Conservation (phyloP, 163 green algal genomes). For the Prototheca cutis region DNA sequence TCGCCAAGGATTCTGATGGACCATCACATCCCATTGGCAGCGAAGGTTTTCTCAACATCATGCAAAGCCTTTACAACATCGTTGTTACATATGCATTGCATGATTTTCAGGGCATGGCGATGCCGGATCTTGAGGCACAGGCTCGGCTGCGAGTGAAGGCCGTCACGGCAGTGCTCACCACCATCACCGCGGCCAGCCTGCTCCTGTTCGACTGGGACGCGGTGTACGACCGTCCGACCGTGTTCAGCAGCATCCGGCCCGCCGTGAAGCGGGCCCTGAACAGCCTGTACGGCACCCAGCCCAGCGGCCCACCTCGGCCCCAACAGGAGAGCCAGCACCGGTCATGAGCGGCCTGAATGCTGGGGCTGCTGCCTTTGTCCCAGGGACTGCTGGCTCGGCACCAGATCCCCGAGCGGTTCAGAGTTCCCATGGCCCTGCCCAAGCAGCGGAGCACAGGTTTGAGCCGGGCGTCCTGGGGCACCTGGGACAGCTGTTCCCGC, state of each 20-base stretch:
- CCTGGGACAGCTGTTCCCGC: neutral
- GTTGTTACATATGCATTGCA: too few species aligned
- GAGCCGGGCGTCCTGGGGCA: neutral
- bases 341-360: neutral
- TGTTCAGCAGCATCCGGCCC: slow-evolving; percentile 17
- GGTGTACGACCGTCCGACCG: slow-evolving; percentile 1
- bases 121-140: neutral
- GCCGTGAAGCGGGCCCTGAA: neutral
- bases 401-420: too few species aligned
- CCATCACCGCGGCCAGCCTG: neutral
- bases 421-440: too few species aligned
- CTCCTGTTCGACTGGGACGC: slow-evolving; percentile 28
- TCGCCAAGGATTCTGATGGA: too few species aligned
- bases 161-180: slow-evolving; percentile 24
- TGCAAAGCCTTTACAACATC: slow-evolving; percentile 9
- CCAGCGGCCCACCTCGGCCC: neutral
- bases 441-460: neutral
- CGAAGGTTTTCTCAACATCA: too few species aligned
- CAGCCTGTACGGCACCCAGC: neutral
- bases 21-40: too few species aligned
- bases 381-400: too few species aligned
- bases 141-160: slow-evolving; percentile 30
- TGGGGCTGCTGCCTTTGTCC: neutral
- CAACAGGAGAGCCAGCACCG: neutral
- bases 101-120: too few species aligned